phyloP scores from a whole-genome alignment of 352 stramenopile genomes.

The Phytophthora tentaculata region DNA sequence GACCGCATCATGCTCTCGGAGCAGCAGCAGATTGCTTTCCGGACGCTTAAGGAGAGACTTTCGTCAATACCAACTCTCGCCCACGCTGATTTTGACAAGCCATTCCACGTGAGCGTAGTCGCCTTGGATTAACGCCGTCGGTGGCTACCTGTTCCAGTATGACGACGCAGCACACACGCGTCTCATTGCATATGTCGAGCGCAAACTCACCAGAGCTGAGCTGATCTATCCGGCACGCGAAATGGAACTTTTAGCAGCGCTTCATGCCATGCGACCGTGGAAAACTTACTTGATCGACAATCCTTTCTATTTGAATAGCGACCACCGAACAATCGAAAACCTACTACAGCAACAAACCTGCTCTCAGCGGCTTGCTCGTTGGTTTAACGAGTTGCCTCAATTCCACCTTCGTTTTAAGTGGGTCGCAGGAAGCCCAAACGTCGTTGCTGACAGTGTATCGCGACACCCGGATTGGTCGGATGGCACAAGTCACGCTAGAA shows the following conservation, averaged over 20 bases:
- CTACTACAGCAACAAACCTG: not conserved
- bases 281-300: not conserved
- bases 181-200: not conserved
- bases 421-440: constrained; percentile 22
- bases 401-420: constrained; percentile 24
- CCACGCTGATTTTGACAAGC: not conserved
- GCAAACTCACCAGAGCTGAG: not conserved
- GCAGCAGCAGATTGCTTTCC: not conserved
- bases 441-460: constrained; percentile 10
- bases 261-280: not conserved
- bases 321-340: not conserved
- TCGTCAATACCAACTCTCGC: not conserved
- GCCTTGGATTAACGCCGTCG: not conserved
- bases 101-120: not conserved
- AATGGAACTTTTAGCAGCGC: not conserved
- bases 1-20: not conserved
- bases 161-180: not conserved
- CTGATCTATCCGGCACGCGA: not conserved
- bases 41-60: not conserved
- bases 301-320: not conserved
- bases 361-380: not conserved
- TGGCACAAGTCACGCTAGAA: not conserved
- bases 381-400: not conserved
- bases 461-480: not conserved
- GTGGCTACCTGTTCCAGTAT: not conserved